Percentiles rank a stretch among this genome's conserved stretches.
These are phyloP conservation scores for Solanum medicagineum DNA, from an alignment of 257 asterid genomes.

Conservation along the genomic window DNA sequence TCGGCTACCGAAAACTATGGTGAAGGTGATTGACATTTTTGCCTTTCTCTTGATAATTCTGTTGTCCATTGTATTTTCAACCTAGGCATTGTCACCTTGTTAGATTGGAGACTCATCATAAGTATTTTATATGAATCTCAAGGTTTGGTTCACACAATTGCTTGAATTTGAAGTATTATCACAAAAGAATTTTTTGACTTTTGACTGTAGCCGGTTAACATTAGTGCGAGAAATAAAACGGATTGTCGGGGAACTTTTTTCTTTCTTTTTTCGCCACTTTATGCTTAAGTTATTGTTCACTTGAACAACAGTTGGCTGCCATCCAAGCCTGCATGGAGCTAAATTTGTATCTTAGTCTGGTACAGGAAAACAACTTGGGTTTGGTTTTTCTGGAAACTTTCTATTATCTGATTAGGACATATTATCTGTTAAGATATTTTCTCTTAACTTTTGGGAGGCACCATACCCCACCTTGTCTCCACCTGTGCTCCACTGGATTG, in stretches of 20 bases:
- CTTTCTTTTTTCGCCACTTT: neutral
- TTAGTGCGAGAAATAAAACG: neutral
- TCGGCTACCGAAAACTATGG: slow-evolving; percentile 51
- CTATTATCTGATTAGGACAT: neutral
- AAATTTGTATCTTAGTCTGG: neutral
- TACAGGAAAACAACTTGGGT: neutral
- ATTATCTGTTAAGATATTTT: neutral
- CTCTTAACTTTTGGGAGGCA: neutral
- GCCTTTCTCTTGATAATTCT: neutral
- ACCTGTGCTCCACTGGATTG: neutral
- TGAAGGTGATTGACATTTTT: slow-evolving; percentile 54
- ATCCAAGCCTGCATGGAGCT: neutral
- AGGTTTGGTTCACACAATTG: neutral
- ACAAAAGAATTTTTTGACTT: neutral
- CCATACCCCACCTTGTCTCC: neutral
- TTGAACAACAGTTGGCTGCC: neutral
- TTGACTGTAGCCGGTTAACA: neutral
- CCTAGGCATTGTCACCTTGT: neutral
- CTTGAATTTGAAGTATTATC: neutral
- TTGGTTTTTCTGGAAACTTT: neutral
- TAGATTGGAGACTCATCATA: neutral
- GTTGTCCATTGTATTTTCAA: neutral
- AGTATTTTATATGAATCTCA: neutral
- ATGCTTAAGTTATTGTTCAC: neutral
- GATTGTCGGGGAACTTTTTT: neutral